These are phyloP conservation scores for Oxyria digyna DNA, from an alignment of 148 eudicot genomes.

Conservation along the genomic window DNA sequence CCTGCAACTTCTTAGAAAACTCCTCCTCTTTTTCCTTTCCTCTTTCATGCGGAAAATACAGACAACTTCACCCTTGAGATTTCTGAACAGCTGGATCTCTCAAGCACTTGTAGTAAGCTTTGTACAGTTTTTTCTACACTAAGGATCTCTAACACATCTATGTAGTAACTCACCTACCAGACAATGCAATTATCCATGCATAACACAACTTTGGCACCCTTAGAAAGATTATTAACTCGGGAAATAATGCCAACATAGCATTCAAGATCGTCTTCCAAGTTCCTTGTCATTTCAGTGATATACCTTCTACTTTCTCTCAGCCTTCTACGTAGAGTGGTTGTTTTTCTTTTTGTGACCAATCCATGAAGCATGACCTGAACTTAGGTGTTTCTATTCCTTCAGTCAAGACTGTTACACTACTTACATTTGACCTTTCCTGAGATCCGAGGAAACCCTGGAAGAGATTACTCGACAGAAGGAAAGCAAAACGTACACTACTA, in stretches of 20 bases:
- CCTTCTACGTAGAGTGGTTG: slow-evolving; percentile 46
- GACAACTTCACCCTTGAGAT: not conserved
- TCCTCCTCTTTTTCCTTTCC: slow-evolving; percentile 83
- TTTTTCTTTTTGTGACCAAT: slow-evolving; percentile 40
- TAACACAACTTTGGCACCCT: not conserved
- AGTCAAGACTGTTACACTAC: slow-evolving; percentile 29
- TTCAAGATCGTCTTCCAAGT: not conserved
- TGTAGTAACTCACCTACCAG: not conserved
- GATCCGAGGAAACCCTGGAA: slow-evolving; percentile 35
- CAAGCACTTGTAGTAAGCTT: no score
- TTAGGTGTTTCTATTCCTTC: slow-evolving; percentile 43
- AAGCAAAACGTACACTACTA: slow-evolving; percentile 5
- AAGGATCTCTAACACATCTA: no score
- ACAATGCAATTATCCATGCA: not conserved
- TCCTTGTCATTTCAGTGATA: not conserved
- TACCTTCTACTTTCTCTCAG: slow-evolving; percentile 67
- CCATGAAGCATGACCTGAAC: slow-evolving; percentile 33
- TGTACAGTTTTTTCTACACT: no score
- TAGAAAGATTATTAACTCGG: not conserved
- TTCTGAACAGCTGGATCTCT: not conserved
- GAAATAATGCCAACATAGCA: no score
- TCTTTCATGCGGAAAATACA: slow-evolving; percentile 43
- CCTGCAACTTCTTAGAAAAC: slow-evolving; percentile 61
- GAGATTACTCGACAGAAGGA: slow-evolving; percentile 2
- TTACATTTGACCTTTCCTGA: slow-evolving; percentile 20